phyloP scores from a whole-genome alignment of 2,329 filamentous ascomycete genomes.

The Sordariomycetes sp. region DNA sequence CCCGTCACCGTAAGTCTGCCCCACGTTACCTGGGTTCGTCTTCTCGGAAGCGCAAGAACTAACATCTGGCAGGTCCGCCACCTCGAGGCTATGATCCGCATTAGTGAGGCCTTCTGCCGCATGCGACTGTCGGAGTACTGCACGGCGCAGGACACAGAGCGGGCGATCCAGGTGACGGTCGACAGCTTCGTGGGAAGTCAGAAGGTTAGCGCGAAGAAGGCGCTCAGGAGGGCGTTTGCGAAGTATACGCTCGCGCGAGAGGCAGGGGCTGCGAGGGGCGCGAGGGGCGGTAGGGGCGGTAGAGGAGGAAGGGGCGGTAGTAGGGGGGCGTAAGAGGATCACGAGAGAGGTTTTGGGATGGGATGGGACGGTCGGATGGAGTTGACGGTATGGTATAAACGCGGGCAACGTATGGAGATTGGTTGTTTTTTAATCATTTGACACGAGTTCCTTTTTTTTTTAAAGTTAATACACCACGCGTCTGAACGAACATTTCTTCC shows the following conservation, averaged over 20 bases:
- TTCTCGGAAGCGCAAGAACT: neutral
- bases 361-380: neutral
- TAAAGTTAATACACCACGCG: neutral
- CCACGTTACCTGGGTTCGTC: neutral
- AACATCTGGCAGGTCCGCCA: slow-evolving; percentile 79
- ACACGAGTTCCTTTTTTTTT: neutral
- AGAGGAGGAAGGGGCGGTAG: neutral
- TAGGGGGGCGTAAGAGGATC: neutral
- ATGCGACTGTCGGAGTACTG: slow-evolving; percentile 98
- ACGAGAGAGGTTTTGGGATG: neutral
- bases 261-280: slow-evolving; percentile 13
- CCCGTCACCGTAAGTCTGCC: slow-evolving; percentile 74
- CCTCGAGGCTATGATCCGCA: slow-evolving; percentile 91
- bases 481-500: neutral
- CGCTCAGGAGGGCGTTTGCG: slow-evolving; percentile 82
- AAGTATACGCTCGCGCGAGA: slow-evolving; percentile 63
- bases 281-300: neutral
- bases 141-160: slow-evolving; percentile 79
- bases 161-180: slow-evolving; percentile 91
- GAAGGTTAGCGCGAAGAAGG: slow-evolving; percentile 96
- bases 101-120: slow-evolving; percentile 88
- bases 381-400: neutral
- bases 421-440: neutral
- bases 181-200: slow-evolving; percentile 94
- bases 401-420: neutral